phyloP scores from a whole-genome alignment of 108 stramenopile genomes.

The Nitzschia palea region DNA sequence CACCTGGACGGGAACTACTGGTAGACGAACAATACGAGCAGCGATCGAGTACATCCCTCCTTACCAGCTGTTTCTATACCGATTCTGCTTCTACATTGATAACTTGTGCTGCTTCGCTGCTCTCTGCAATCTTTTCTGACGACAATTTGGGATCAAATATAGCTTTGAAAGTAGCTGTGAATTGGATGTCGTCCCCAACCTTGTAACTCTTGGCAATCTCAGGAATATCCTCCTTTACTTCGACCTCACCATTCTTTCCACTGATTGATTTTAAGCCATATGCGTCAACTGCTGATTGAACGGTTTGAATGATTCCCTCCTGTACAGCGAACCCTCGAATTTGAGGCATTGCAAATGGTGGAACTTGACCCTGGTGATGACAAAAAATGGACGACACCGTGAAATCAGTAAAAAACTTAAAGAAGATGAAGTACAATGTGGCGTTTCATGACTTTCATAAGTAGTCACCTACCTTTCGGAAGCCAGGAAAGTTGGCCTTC shows the following conservation, averaged over 20 bases:
- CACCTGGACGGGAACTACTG: too few relatives aligned
- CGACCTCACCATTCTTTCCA: slow-evolving; percentile 55
- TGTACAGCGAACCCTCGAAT: slow-evolving; percentile 80
- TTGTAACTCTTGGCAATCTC: slow-evolving; percentile 79
- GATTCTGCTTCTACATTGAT: slow-evolving; percentile 21
- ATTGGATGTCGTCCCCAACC: slow-evolving; percentile 60
- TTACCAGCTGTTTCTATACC: neutral
- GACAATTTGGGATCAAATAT: slow-evolving; percentile 48
- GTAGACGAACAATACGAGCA: too few relatives aligned
- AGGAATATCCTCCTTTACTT: slow-evolving; percentile 71
- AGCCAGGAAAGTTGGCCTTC: slow-evolving; percentile 87
- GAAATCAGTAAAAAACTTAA: neutral
- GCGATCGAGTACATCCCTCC: too few relatives aligned
- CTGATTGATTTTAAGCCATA: slow-evolving; percentile 72
- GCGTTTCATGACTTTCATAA: too few relatives aligned
- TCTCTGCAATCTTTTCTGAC: neutral
- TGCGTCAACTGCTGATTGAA: slow-evolving; percentile 66
- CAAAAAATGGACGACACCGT: neutral
- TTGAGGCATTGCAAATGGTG: slow-evolving; percentile 83
- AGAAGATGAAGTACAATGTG: too few relatives aligned
- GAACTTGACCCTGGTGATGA: slow-evolving; percentile 61
- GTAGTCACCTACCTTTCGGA: slow-evolving; percentile 59
- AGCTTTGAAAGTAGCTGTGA: slow-evolving; percentile 74
- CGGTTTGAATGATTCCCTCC: slow-evolving; percentile 78
- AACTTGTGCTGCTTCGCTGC: neutral